These are phyloP conservation scores for Erythrobasidium yunnanense DNA, from an alignment of 768 basidiomycete species.

Conservation along the genomic window DNA sequence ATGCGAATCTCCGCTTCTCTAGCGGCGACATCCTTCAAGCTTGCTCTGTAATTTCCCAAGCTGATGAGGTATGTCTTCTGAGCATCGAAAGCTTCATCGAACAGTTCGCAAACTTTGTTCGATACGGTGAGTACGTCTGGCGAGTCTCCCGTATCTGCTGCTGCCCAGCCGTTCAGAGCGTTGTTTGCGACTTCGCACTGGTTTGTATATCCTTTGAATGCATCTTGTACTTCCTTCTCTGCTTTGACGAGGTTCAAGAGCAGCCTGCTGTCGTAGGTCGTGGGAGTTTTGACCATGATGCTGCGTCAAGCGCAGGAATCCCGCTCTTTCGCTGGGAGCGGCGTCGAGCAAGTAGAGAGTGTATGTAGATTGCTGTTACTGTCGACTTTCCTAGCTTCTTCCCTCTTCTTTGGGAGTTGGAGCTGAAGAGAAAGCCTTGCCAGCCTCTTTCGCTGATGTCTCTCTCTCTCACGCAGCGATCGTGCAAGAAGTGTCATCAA, in stretches of 20 bases:
- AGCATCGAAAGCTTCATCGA: constrained; percentile 29
- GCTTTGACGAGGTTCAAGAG: constrained; percentile 14
- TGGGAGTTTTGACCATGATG: constrained; percentile 9
- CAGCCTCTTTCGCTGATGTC: no score
- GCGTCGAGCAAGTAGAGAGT: neutral
- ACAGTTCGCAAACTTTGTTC: constrained; percentile 26
- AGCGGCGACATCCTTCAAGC: constrained; percentile 36
- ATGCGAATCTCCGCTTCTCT: constrained; percentile 35
- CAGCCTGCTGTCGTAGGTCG: constrained; percentile 13
- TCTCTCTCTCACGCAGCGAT: no score
- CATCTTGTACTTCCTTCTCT: constrained; percentile 22
- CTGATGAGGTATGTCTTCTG: constrained; percentile 35
- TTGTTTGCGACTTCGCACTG: constrained; percentile 22
- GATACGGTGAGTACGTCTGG: constrained; percentile 22
- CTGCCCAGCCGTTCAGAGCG: constrained; percentile 25
- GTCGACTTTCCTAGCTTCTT: no score
- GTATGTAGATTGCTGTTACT: no score
- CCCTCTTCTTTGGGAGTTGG: no score
- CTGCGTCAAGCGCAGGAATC: no score
- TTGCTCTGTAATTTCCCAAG: constrained; percentile 32
- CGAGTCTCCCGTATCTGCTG: constrained; percentile 19
- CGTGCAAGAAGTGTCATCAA: no score
- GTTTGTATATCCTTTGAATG: constrained; percentile 16
- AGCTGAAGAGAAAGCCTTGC: no score
- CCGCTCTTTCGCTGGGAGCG: neutral